phyloP scores from a whole-genome alignment of 2,329 filamentous ascomycete species.

The Arthrobotrys musiformis region DNA sequence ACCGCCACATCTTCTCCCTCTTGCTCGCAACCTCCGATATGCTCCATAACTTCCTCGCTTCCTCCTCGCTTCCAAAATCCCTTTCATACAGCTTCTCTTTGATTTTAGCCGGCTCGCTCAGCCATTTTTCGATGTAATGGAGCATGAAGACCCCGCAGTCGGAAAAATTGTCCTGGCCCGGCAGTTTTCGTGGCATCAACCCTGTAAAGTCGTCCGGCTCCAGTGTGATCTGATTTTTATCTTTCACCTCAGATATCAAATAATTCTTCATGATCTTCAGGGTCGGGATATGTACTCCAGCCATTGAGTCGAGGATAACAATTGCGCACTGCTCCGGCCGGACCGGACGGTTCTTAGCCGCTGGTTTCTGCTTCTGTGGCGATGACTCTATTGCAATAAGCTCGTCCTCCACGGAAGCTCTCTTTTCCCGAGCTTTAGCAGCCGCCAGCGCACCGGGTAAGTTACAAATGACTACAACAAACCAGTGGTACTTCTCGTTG shows the following conservation, averaged over 20 bases:
- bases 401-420: constrained; percentile 4
- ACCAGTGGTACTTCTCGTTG: constrained; percentile 89
- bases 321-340: constrained; percentile 21
- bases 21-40: constrained; percentile 36
- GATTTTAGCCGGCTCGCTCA: constrained; percentile 70
- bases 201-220: constrained; percentile 61
- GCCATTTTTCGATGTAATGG: constrained; percentile 84
- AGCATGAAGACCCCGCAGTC: constrained; percentile 92
- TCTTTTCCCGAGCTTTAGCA: constrained; percentile 12
- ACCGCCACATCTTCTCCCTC: constrained; percentile 35
- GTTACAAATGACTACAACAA: constrained; percentile 94
- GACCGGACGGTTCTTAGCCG: constrained; percentile 10
- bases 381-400: constrained; percentile 2
- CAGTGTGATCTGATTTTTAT: constrained; percentile 36
- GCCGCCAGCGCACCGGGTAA: constrained; percentile 70
- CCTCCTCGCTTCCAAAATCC: constrained; percentile 35
- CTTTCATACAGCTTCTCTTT: constrained; percentile 34
- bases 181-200: constrained; percentile 65
- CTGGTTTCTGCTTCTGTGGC: constrained; percentile 3
- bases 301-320: constrained; percentile 46
- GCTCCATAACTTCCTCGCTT: constrained; percentile 38
- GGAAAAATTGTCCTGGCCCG: constrained; percentile 81
- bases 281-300: constrained; percentile 12
- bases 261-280: constrained; percentile 33
- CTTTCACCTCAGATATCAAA: constrained; percentile 20